Conservation (phyloP, 2,329 filamentous ascomycete genomes). For the Xylaria polymorpha region DNA sequence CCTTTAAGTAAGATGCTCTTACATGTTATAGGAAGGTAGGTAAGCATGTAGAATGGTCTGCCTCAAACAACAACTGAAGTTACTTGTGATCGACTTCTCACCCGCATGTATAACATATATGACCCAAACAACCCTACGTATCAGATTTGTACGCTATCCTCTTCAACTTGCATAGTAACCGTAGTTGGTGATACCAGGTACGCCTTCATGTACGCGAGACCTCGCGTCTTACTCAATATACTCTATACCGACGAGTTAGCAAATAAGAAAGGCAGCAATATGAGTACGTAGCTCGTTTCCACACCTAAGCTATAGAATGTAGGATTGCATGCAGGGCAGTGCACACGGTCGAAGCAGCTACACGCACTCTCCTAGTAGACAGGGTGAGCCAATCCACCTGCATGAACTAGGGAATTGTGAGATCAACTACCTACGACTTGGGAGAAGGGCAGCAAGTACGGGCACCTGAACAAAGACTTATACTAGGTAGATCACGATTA, state of each 20-base stretch:
- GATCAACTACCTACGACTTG: slow-evolving; percentile 12
- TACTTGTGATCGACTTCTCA: slow-evolving; percentile 1
- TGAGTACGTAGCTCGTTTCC: background rate
- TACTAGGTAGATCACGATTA: background rate
- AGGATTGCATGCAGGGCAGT: slow-evolving; percentile 33
- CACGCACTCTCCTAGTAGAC: slow-evolving; percentile 7
- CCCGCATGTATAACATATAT: slow-evolving; percentile 9
- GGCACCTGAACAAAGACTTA: background rate
- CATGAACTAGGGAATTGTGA: slow-evolving; percentile 41
- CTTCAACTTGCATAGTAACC: slow-evolving; percentile 9
- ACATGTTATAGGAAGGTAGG: slow-evolving; percentile 1
- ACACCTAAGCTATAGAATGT: slow-evolving; percentile 14
- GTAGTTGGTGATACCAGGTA: background rate
- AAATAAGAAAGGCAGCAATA: slow-evolving; percentile 2
- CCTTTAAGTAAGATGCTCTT: background rate
- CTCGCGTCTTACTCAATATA: background rate
- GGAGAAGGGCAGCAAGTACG: slow-evolving; percentile 12
- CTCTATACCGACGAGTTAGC: background rate
- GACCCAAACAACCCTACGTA: background rate
- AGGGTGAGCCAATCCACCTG: slow-evolving; percentile 40
- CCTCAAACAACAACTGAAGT: background rate
- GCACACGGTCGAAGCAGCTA: slow-evolving; percentile 25
- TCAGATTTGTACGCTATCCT: slow-evolving; percentile 1
- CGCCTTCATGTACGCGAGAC: slow-evolving; percentile 6
- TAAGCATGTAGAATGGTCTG: background rate